These are phyloP conservation scores for Aspergillus cavernicola DNA, from an alignment of 495 filamentous ascomycete species.

Conservation along the genomic window DNA sequence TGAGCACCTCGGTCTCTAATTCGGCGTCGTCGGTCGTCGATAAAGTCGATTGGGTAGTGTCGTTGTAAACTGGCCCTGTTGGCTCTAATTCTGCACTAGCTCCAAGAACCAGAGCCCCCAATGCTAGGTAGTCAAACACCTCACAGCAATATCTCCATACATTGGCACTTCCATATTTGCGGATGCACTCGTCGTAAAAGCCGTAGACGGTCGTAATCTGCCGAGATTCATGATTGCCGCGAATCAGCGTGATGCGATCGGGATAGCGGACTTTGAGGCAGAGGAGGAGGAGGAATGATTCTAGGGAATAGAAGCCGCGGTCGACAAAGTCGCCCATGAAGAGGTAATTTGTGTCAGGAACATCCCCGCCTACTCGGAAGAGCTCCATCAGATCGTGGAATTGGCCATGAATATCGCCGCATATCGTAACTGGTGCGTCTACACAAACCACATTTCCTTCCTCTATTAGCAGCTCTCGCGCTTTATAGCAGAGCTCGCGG, in stretches of 20 bases:
- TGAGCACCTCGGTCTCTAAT: slow-evolving; percentile 87
- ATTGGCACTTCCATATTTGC: slow-evolving; percentile 96
- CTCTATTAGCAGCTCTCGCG: slow-evolving; percentile 92
- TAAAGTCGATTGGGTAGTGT: slow-evolving; percentile 43
- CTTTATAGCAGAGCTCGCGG: slow-evolving; percentile 95
- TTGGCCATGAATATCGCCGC: slow-evolving; percentile 97
- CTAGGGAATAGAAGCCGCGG: slow-evolving; percentile 95
- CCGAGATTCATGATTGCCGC: slow-evolving; percentile 94
- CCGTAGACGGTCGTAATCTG: slow-evolving; percentile 98
- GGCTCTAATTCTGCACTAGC: slow-evolving; percentile 70
- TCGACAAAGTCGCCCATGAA: slow-evolving; percentile 99
- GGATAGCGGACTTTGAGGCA: slow-evolving; percentile 97
- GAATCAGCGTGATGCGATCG: slow-evolving; percentile 93
- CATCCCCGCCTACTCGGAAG: slow-evolving; percentile 91
- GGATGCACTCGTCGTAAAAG: slow-evolving; percentile 97
- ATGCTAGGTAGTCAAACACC: slow-evolving; percentile 95
- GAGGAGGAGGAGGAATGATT: slow-evolving; percentile 90
- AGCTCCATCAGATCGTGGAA: slow-evolving; percentile 99
- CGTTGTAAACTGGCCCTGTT: slow-evolving; percentile 37
- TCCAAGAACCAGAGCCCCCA: slow-evolving; percentile 90
- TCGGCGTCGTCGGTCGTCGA: slow-evolving; percentile 58
- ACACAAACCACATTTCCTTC: slow-evolving; percentile 97
- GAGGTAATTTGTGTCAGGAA: slow-evolving; percentile 96
- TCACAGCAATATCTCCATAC: slow-evolving; percentile 99
- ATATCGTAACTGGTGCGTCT: slow-evolving; percentile 96